These are phyloP conservation scores for Solanum appendiculatum DNA, from an alignment of 257 asterid species.

Conservation along the genomic window DNA sequence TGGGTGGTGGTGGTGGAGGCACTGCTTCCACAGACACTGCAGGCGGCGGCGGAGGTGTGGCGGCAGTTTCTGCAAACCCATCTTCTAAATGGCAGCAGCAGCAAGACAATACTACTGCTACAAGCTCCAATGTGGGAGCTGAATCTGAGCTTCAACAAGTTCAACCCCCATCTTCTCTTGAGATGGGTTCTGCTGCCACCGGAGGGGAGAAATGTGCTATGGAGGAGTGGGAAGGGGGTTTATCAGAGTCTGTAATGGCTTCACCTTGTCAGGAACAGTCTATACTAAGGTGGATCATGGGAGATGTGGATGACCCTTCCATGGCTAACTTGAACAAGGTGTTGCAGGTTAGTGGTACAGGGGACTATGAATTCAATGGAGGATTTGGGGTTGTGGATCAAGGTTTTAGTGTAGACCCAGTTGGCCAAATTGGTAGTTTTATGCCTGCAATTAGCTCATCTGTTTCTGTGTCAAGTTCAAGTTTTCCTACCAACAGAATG, in stretches of 20 bases:
- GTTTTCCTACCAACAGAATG: conserved; percentile 16
- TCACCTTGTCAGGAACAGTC: conserved; percentile 75
- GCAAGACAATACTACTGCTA: conserved; percentile 54
- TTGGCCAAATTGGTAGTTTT: conserved; percentile 22
- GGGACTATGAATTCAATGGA: conserved; percentile 47
- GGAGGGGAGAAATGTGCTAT: conserved; percentile 45
- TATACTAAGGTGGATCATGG: conserved; percentile 78
- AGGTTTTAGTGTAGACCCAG: conserved; percentile 36
- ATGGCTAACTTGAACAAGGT: conserved; percentile 49
- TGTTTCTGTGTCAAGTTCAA: conserved; percentile 6
- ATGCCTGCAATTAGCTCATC: conserved; percentile 26
- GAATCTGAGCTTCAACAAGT: conserved; percentile 43
- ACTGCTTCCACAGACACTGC: conserved; percentile 57
- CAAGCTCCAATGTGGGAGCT: conserved; percentile 64
- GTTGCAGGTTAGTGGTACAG: conserved; percentile 41
- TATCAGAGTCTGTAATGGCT: conserved; percentile 57
- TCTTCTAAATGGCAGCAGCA: conserved; percentile 58
- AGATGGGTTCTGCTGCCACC: conserved; percentile 23
- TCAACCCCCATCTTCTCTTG: conserved; percentile 50
- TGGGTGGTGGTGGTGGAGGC: conserved; percentile 45
- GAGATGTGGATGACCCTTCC: conserved; percentile 80
- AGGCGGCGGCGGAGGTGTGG: conserved; percentile 41
- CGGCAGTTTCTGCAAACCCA: conserved; percentile 69
- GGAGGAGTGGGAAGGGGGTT: conserved; percentile 89
- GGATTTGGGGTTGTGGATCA: conserved; percentile 65